These are phyloP conservation scores for Amanita subjunquillea DNA, from an alignment of 768 basidiomycete species.

Conservation along the genomic window DNA sequence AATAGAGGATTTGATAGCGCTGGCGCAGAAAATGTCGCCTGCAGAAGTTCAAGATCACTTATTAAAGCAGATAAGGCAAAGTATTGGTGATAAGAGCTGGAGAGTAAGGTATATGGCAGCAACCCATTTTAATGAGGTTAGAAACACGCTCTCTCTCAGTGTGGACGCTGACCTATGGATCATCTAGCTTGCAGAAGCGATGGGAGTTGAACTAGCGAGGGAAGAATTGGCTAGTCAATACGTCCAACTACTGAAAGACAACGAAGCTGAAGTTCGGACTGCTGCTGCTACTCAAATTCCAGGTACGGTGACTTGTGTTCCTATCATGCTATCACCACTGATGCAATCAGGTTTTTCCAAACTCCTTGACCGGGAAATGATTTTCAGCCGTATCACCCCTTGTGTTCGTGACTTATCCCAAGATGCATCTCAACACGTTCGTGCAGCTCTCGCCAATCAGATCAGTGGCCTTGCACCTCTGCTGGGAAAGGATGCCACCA, in stretches of 20 bases:
- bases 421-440: conserved; percentile 93
- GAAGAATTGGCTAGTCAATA: conserved; percentile 92
- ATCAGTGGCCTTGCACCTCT: conserved; percentile 95
- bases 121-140: conserved; percentile 89
- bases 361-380: conserved; percentile 86
- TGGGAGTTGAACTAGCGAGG: conserved; percentile 81
- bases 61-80: conserved; percentile 77
- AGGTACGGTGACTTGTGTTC: conserved; percentile 36
- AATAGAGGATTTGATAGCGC: conserved; percentile 90
- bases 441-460: conserved; percentile 91
- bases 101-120: conserved; percentile 98
- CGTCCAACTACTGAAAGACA: conserved; percentile 91
- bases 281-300: conserved; percentile 96
- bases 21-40: conserved; percentile 75
- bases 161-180: neutral
- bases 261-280: conserved; percentile 96
- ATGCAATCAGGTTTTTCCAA: conserved; percentile 73
- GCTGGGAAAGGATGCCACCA: conserved; percentile 86
- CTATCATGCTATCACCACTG: neutral
- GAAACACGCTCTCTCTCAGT: conserved; percentile 6
- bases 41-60: conserved; percentile 89
- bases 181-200: conserved; percentile 76
- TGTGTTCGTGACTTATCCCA: conserved; percentile 91
- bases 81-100: conserved; percentile 95
- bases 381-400: conserved; percentile 86